Percentiles rank a stretch among this genome's conserved stretches.
These are phyloP conservation scores for Suillus subaureus DNA, from an alignment of 768 basidiomycete species.

Conservation along the genomic window DNA sequence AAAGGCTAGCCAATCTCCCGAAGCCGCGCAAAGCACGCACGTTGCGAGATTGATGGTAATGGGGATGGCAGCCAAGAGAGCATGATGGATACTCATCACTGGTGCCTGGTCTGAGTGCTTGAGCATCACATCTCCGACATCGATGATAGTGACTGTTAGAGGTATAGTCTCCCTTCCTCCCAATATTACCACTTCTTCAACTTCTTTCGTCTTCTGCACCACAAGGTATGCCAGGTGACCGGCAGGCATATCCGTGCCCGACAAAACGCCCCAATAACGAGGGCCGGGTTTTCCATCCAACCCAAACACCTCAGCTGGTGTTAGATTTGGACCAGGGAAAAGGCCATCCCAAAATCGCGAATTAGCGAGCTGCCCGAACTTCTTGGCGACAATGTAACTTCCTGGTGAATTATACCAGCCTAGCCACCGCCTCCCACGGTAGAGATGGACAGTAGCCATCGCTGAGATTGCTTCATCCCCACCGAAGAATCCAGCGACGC, in stretches of 20 bases:
- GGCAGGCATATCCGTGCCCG: slow-evolving; percentile 23
- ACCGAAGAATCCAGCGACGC: slow-evolving; percentile 38
- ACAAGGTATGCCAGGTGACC: slow-evolving; percentile 27
- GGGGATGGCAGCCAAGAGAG: slow-evolving; percentile 26
- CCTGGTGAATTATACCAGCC: slow-evolving; percentile 43
- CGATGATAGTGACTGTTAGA: slow-evolving; percentile 18
- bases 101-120: slow-evolving; percentile 13
- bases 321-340: slow-evolving; percentile 21
- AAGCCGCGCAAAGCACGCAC: slow-evolving; percentile 28
- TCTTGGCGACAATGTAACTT: slow-evolving; percentile 31
- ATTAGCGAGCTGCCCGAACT: slow-evolving; percentile 31
- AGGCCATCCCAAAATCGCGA: slow-evolving; percentile 30
- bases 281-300: slow-evolving; percentile 32
- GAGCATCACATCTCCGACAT: slow-evolving; percentile 10
- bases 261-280: slow-evolving; percentile 27
- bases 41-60: slow-evolving; percentile 25
- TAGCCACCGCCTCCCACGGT: slow-evolving; percentile 33
- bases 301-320: slow-evolving; percentile 25
- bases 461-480: slow-evolving; percentile 38
- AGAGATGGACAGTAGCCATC: slow-evolving; percentile 37
- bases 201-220: slow-evolving; percentile 17
- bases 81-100: slow-evolving; percentile 8
- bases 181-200: slow-evolving; percentile 12
- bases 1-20: slow-evolving; percentile 33
- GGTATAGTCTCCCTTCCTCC: slow-evolving; percentile 25